Evolutionary conservation across 371 early-diverging fungal species (phyloP).

Genomic region (Rhizopus delemar): DNA sequence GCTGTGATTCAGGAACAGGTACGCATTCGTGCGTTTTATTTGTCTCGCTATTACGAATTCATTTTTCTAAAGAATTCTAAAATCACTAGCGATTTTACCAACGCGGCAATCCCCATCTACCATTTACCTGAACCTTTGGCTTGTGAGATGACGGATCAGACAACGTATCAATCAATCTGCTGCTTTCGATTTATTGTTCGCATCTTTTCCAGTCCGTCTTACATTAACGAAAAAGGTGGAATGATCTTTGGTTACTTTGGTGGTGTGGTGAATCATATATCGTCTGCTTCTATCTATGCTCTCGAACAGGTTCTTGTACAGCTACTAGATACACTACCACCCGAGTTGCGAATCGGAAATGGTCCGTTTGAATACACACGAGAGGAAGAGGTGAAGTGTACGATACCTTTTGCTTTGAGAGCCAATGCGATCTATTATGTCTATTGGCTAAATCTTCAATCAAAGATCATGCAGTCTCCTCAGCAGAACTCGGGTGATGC

Average conservation of each 20-base stretch:
- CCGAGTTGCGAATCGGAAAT: constrained; percentile 15
- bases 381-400: constrained; percentile 9
- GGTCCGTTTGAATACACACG: constrained; percentile 19
- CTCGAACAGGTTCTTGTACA: constrained; percentile 25
- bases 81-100: constrained; percentile 18
- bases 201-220: constrained; percentile 10
- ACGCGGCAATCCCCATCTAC: constrained; percentile 17
- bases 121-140: constrained; percentile 21
- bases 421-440: constrained; percentile 28
- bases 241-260: constrained; percentile 11
- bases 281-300: constrained; percentile 18
- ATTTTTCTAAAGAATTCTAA: constrained; percentile 28
- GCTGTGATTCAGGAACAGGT: constrained; percentile 27
- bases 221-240: not conserved
- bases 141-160: constrained; percentile 21
- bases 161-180: constrained; percentile 2
- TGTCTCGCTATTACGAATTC: constrained; percentile 29
- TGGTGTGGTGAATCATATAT: constrained; percentile 25
- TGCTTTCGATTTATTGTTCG: constrained; percentile 16
- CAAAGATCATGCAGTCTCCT: constrained; percentile 31
- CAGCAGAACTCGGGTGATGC: constrained; percentile 26
- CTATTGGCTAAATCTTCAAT: constrained; percentile 31
- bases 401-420: constrained; percentile 18
- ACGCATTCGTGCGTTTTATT: constrained; percentile 34
- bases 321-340: constrained; percentile 29